Conservation (phyloP, 371 early-diverging fungal species). For the Syncephalastrum sp. region DNA sequence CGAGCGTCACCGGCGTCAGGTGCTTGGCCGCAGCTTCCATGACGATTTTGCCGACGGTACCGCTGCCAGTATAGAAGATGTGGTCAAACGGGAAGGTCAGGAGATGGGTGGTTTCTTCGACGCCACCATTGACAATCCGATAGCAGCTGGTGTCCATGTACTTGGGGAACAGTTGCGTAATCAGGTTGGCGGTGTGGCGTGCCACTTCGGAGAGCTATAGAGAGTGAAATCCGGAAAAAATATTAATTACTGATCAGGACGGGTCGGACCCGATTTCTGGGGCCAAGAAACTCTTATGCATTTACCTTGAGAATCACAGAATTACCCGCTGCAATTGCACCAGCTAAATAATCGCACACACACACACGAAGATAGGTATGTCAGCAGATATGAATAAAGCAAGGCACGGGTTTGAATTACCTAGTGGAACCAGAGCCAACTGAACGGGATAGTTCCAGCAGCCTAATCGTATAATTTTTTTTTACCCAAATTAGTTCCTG, state of each 20-base stretch:
- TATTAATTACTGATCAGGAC: not conserved
- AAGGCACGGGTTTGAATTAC: slow-evolving; percentile 9
- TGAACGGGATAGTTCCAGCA: slow-evolving; percentile 52
- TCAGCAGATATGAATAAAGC: not conserved
- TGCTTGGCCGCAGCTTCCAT: slow-evolving; percentile 72
- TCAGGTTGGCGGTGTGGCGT: slow-evolving; percentile 57
- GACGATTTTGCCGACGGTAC: slow-evolving; percentile 73
- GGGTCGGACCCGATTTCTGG: not conserved
- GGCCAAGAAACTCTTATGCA: not conserved
- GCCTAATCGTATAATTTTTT: slow-evolving; percentile 14
- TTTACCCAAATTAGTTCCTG: not conserved
- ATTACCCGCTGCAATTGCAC: slow-evolving; percentile 89
- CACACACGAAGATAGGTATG: not conserved
- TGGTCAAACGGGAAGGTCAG: slow-evolving; percentile 73
- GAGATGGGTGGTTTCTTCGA: slow-evolving; percentile 71
- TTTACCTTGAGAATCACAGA: slow-evolving; percentile 66
- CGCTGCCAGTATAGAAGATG: slow-evolving; percentile 87
- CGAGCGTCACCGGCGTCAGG: slow-evolving; percentile 72
- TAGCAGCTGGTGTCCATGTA: slow-evolving; percentile 71
- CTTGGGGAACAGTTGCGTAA: slow-evolving; percentile 62
- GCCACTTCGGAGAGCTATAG: slow-evolving; percentile 73
- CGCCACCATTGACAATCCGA: slow-evolving; percentile 76
- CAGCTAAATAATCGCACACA: slow-evolving; percentile 25
- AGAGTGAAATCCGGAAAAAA: too few relatives aligned
- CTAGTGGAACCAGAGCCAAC: slow-evolving; percentile 34